Evolutionary conservation across 169 alveolate species (phyloP), one percentile per base, ranked within the genome.

Genomic region (Perkinsus marinus): DNA sequence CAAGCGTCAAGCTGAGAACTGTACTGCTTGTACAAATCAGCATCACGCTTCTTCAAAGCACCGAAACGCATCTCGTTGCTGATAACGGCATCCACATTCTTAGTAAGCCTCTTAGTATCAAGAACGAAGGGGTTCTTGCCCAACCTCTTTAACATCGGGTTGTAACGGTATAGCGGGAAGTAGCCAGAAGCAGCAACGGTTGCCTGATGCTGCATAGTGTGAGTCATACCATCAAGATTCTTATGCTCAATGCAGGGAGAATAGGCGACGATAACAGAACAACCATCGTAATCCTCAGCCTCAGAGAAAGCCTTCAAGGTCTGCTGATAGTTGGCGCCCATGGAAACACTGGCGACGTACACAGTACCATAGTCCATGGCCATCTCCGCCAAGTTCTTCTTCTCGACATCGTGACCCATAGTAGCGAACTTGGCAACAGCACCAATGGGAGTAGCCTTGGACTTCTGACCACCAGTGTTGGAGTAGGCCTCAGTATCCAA

Each of bases 171-270:
- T 89, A 94, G 68, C 37, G 94, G 95, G 94, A 94, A 94, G 91
- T 94, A 94, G 0, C 95, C 95, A 69, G 93, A 92, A 90, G 92
- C 94, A 26, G 93, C 95, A 0, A 94, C 95, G n/a, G 92, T 79
- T 90, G 91, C 94, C 39, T 93, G 79, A 93, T 93, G 89, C 94
- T 26, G 91, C 93, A 46, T 93, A 93, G 43, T 90, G 68, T 39
- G 91, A 47, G 46, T 79, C 47, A 17, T 22, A 22, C 37, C 26
- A 34, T 38, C 43, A 17, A 91, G 89, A 91, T 94, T 91, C 36
- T 95, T 94, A 90, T 94, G 96, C 90, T 94, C 95, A 68, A 92
- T 94, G 89, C 96, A 94, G 22, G 96, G 94, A 39, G 96, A 69
- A 91, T 94, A 94, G 92, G 94, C 93, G 47, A 94, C 91, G 46